phyloP scores from a whole-genome alignment of 2,329 filamentous ascomycete genomes.

The Akanthomyces lecanii region DNA sequence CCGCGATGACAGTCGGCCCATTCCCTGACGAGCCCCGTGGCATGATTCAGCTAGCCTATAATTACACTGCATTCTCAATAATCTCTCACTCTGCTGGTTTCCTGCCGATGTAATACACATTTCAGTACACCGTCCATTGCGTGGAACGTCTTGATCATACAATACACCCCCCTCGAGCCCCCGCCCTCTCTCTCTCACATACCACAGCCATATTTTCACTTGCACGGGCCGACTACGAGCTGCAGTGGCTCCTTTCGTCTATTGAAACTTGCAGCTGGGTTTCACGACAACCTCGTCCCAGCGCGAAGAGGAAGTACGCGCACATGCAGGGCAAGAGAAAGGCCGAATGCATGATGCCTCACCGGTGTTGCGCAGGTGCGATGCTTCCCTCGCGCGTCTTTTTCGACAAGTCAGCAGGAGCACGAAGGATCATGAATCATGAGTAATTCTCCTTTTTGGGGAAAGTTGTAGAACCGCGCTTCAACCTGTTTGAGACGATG shows the following conservation, averaged over 20 bases:
- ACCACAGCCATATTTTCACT: background rate
- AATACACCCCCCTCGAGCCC: background rate
- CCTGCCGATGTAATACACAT: constrained; percentile 1
- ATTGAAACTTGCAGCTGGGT: constrained; percentile 9
- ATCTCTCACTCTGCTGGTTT: background rate
- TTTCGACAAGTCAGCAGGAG: background rate
- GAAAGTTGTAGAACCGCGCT: background rate
- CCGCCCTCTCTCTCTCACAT: background rate
- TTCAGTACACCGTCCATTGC: background rate
- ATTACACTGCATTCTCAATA: background rate
- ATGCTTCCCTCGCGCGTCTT: background rate
- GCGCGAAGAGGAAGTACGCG: background rate
- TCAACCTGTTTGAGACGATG: background rate
- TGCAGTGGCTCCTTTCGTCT: constrained; percentile 10
- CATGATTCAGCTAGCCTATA: background rate
- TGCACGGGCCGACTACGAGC: constrained; percentile 9
- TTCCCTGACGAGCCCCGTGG: background rate
- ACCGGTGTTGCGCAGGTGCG: background rate
- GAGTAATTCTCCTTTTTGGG: too few species aligned
- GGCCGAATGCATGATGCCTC: background rate
- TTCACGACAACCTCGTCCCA: background rate
- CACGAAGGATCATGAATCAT: too few species aligned
- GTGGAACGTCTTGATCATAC: background rate
- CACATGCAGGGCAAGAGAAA: background rate
- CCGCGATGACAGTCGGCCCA: constrained; percentile 5